Percentiles rank a stretch among this genome's conserved stretches.
phyloP scores from a whole-genome alignment of 306 rosid species.

The barrel medic (Medicago truncatula) region DNA sequence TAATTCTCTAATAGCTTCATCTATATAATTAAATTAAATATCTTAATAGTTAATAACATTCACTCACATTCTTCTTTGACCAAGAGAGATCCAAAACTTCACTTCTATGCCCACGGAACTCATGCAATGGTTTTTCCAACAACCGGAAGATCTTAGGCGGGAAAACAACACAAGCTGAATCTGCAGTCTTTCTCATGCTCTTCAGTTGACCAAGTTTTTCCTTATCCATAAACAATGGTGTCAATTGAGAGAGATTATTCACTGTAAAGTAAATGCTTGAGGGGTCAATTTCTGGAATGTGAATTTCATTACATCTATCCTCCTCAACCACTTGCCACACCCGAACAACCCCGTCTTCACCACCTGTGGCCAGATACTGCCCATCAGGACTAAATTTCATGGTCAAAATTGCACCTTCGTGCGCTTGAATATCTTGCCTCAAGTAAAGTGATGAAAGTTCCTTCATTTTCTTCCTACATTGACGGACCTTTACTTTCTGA shows the following conservation, averaged over 20 bases:
- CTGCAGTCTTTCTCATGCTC: slow-evolving; percentile 69
- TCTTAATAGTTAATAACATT: slow-evolving; percentile 2
- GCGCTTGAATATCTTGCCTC: slow-evolving; percentile 95
- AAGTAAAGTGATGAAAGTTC: slow-evolving; percentile 87
- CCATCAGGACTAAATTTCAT: slow-evolving; percentile 98
- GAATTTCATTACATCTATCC: slow-evolving; percentile 75
- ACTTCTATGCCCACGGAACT: slow-evolving; percentile 80
- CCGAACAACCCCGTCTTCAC: slow-evolving; percentile 84
- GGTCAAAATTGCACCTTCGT: slow-evolving; percentile 78
- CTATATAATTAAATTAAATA: slow-evolving; percentile 24
- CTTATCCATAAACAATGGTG: slow-evolving; percentile 71
- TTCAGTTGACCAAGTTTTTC: slow-evolving; percentile 63
- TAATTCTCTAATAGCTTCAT: slow-evolving; percentile 13
- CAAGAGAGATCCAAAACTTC: slow-evolving; percentile 91
- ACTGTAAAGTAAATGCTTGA: slow-evolving; percentile 87
- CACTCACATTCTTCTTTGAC: slow-evolving; percentile 91
- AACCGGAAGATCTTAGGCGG: slow-evolving; percentile 85
- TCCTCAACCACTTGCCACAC: slow-evolving; percentile 92
- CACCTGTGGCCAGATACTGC: slow-evolving; percentile 91
- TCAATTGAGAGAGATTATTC: slow-evolving; percentile 75
- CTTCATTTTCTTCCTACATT: slow-evolving; percentile 61
- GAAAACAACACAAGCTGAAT: slow-evolving; percentile 82
- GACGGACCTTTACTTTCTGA: slow-evolving; percentile 80
- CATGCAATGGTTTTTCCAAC: slow-evolving; percentile 81
- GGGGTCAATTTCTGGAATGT: slow-evolving; percentile 83